Evolutionary conservation across 2,329 filamentous ascomycete genomes (phyloP), one percentile per base, ranked within the genome.

Genomic region (Colletotrichum sp.): DNA sequence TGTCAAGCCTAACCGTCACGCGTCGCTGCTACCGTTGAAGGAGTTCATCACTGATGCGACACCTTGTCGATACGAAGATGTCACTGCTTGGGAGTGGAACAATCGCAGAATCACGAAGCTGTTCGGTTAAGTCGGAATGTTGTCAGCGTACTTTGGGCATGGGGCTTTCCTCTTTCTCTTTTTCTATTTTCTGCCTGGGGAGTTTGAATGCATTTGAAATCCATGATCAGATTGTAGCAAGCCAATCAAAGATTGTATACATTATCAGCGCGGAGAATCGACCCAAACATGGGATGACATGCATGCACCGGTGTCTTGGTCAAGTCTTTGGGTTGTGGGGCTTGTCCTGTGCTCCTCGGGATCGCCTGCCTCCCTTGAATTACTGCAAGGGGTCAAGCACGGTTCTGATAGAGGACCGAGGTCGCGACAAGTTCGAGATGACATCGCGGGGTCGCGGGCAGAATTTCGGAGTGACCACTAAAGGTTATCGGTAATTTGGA

Each of bases 81-180:
- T 84, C 1, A 83, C 82, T 12, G 83, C 83, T 7, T 79, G 82
- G 77, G 82, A 84, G 69, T 84, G 78, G 78, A 81, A 81, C 65
- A 72, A 67, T 16, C 74, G 76, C 16, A 74, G 80, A 7, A 81
- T 81, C 28, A 79, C 78, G 24, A 79, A 79, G 34, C 28, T 81
- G n/a, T 72, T 72, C 18, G 16, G 24, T 2, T 72, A 24, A 52
- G 30, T 18, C n/a, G 43, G 18, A 48, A 48, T 48, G 10, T 48
- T 48, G 43, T 1, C 1, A 7, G 43, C 43, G 2, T 48, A 21
- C 43, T 48, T 48, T 48, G n/a, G 43, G 5, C 9, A 1, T 13
- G 1, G 5, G 1, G 43, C 1, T n/a, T 48, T 21, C 10, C 43
- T 10, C 7, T n/a, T 21, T 48, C 18, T 48, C 5, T 13, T 48